phyloP scores from a whole-genome alignment of 164 flowering plant genomes.

The Dillenia turbinata region DNA sequence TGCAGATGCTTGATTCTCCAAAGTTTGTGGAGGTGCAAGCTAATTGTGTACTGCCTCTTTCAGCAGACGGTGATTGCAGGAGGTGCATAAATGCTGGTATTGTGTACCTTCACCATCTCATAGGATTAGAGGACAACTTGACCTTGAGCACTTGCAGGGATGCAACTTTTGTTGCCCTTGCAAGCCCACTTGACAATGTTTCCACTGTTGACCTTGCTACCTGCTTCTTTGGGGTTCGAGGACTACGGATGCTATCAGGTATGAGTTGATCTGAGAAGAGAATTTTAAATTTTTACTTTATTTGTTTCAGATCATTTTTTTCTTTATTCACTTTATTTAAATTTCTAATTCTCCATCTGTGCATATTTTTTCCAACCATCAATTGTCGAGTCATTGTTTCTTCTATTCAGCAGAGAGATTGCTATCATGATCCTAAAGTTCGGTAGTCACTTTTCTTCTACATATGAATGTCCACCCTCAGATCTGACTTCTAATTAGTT shows the following conservation, averaged over 20 bases:
- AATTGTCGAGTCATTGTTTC: no score
- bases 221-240: conserved; percentile 87
- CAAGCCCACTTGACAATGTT: conserved; percentile 59
- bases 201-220: conserved; percentile 58
- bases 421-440: no score
- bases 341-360: neutral
- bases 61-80: conserved; percentile 47
- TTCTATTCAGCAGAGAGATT: no score
- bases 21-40: conserved; percentile 49
- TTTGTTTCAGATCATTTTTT: neutral
- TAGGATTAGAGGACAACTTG: conserved; percentile 60
- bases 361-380: no score
- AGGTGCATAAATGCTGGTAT: conserved; percentile 81
- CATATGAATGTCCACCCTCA: no score
- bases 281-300: neutral
- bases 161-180: conserved; percentile 86
- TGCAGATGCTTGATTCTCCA: conserved; percentile 80
- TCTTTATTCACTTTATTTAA: neutral
- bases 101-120: conserved; percentile 51
- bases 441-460: no score
- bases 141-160: conserved; percentile 89
- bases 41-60: conserved; percentile 61
- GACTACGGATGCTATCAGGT: conserved; percentile 55
- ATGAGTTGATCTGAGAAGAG: conserved; percentile 1
- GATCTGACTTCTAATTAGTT: no score